phyloP scores from a whole-genome alignment of 352 stramenopile genomes.

The Globisporangium apiculatum region DNA sequence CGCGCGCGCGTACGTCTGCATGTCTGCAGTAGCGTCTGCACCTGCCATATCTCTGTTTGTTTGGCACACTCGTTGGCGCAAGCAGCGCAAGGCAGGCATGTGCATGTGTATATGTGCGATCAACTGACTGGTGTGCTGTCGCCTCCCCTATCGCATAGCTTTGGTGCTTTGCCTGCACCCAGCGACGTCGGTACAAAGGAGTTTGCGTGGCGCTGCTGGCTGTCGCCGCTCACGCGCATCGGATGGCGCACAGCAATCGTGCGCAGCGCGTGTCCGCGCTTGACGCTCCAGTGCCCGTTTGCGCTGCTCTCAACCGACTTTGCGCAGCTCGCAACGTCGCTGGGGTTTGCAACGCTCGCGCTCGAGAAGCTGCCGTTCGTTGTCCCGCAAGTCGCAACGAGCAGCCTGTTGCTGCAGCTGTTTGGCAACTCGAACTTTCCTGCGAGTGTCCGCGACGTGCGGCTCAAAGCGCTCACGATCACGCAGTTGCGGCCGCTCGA shows the following conservation, averaged over 20 bases:
- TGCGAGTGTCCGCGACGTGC: constrained; percentile 33
- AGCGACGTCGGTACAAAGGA: constrained; percentile 71
- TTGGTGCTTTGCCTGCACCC: constrained; percentile 50
- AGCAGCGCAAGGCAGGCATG: too few species aligned
- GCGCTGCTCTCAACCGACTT: constrained; percentile 67
- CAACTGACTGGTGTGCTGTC: not conserved
- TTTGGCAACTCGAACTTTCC: constrained; percentile 82
- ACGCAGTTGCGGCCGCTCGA: constrained; percentile 61
- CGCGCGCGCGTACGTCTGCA: constrained; percentile 32
- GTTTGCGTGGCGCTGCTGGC: constrained; percentile 68
- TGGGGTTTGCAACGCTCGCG: constrained; percentile 54
- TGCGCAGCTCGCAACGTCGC: constrained; percentile 68
- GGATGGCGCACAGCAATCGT: constrained; percentile 50
- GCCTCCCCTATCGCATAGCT: constrained; percentile 19
- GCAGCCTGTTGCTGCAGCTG: constrained; percentile 67
- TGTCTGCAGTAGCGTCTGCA: too few species aligned
- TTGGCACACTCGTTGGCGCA: too few species aligned
- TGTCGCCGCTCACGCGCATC: constrained; percentile 48
- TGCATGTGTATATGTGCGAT: not conserved
- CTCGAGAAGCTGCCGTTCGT: constrained; percentile 73
- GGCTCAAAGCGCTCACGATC: constrained; percentile 67
- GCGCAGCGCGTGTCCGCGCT: constrained; percentile 53
- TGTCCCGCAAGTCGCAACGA: constrained; percentile 58
- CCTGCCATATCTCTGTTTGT: too few species aligned
- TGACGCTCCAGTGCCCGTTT: constrained; percentile 73